Conservation (phyloP, 768 basidiomycete species). For the Pleurotus salmoneostramineus region DNA sequence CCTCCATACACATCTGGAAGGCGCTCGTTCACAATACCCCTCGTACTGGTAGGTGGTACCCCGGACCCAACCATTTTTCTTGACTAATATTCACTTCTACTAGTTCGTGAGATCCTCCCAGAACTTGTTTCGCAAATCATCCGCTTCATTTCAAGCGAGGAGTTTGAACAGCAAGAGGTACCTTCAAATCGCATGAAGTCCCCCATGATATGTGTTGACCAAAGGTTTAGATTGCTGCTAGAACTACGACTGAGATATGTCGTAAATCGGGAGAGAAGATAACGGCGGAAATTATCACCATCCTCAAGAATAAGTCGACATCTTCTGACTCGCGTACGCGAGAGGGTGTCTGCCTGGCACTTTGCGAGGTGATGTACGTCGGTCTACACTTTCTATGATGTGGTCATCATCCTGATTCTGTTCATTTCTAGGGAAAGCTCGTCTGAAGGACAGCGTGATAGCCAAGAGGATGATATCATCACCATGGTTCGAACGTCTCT, state of each 20-base stretch:
- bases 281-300: slow-evolving; percentile 76
- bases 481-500: slow-evolving; percentile 77
- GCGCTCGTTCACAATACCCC: slow-evolving; percentile 95
- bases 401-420: neutral
- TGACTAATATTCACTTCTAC: slow-evolving; percentile 1
- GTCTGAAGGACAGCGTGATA: slow-evolving; percentile 79
- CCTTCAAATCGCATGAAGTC: neutral
- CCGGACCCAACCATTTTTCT: slow-evolving; percentile 4
- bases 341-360: slow-evolving; percentile 84
- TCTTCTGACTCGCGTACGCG: slow-evolving; percentile 63
- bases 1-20: slow-evolving; percentile 97
- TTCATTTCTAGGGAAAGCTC: slow-evolving; percentile 64
- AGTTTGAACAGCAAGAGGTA: slow-evolving; percentile 90
- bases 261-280: slow-evolving; percentile 95
- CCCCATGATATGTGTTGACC: neutral
- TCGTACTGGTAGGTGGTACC: slow-evolving; percentile 58
- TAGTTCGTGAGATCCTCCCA: slow-evolving; percentile 87
- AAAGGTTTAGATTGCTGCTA: slow-evolving; percentile 72
- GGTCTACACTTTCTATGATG: neutral
- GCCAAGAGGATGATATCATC: slow-evolving; percentile 86
- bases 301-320: slow-evolving; percentile 62
- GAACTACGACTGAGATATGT: slow-evolving; percentile 85
- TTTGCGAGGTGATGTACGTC: slow-evolving; percentile 84
- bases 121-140: slow-evolving; percentile 80
- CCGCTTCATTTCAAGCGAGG: slow-evolving; percentile 70